Evolutionary conservation across 371 early-diverging fungal species (phyloP).

Genomic region (Zopfochytrium polystomum): DNA sequence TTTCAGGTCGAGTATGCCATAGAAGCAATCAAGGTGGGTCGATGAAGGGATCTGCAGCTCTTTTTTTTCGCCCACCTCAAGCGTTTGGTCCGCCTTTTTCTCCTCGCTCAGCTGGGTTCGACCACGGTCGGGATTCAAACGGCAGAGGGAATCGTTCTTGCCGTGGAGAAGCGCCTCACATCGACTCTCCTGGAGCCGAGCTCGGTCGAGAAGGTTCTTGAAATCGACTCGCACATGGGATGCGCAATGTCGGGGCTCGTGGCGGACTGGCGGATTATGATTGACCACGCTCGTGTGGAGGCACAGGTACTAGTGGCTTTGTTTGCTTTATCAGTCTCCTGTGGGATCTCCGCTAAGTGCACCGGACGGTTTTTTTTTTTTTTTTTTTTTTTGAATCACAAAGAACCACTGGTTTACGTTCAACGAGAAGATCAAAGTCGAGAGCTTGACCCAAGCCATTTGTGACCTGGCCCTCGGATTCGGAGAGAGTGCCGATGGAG

Average conservation of each 20-base stretch:
- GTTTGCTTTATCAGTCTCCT: background rate
- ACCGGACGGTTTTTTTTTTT: background rate
- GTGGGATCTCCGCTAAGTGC: background rate
- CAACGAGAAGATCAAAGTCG: conserved; percentile 91
- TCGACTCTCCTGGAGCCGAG: conserved; percentile 87
- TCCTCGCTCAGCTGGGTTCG: conserved; percentile 78
- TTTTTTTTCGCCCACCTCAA: background rate
- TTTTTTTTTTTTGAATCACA: conserved; percentile 2
- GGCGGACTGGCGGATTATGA: conserved; percentile 94
- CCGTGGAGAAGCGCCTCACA: conserved; percentile 95
- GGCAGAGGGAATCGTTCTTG: conserved; percentile 86
- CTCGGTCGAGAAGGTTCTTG: conserved; percentile 95
- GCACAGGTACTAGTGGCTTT: conserved; percentile 73
- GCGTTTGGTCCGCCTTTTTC: too few relatives aligned
- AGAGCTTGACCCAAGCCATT: conserved; percentile 93
- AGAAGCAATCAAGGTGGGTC: conserved; percentile 93
- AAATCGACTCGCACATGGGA: conserved; percentile 91
- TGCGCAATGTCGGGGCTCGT: conserved; percentile 97
- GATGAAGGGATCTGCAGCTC: background rate
- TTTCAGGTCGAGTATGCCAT: conserved; percentile 99
- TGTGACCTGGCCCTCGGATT: conserved; percentile 96
- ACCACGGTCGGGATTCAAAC: conserved; percentile 97
- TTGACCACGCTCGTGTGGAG: conserved; percentile 94
- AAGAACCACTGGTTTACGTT: conserved; percentile 94
- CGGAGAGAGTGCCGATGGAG: conserved; percentile 94